Percentiles rank a stretch among this genome's conserved stretches.
phyloP scores from a whole-genome alignment of 805 yeast genomes.

The Cyberlindnera mississippiensis region DNA sequence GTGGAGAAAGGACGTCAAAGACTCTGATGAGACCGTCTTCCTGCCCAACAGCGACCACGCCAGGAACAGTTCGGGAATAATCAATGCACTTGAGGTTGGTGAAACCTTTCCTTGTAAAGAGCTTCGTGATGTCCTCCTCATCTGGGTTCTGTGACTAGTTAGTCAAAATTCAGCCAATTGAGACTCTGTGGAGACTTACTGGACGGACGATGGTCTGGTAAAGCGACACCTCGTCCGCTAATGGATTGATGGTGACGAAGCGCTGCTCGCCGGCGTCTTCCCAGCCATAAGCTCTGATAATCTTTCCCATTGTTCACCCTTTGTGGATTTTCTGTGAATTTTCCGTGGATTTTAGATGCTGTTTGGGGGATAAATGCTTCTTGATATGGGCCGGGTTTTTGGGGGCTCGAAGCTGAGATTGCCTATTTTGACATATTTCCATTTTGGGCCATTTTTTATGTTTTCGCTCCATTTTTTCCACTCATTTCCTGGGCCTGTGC shows the following conservation, averaged over 20 bases:
- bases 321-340: no score
- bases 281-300: conserved; percentile 27
- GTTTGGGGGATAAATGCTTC: no score
- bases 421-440: no score
- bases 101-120: conserved; percentile 58
- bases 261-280: conserved; percentile 23
- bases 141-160: conserved; percentile 18
- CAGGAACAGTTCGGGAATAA: conserved; percentile 51
- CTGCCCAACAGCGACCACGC: conserved; percentile 71
- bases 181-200: no score
- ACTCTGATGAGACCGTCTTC: conserved; percentile 62
- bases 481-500: no score
- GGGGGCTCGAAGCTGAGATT: no score
- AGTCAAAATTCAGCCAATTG: no score
- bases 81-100: conserved; percentile 64
- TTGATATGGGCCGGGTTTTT: no score
- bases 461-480: no score
- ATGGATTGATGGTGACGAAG: conserved; percentile 45
- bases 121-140: conserved; percentile 48
- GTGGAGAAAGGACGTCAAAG: conserved; percentile 49
- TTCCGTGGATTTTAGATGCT: no score
- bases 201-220: conserved; percentile 47
- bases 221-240: conserved; percentile 74
- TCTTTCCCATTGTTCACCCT: conserved; percentile 23
- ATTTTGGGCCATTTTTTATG: no score